Evolutionary conservation across 352 stramenopile genomes (phyloP).

Genomic region (Blastocystis sp.): DNA sequence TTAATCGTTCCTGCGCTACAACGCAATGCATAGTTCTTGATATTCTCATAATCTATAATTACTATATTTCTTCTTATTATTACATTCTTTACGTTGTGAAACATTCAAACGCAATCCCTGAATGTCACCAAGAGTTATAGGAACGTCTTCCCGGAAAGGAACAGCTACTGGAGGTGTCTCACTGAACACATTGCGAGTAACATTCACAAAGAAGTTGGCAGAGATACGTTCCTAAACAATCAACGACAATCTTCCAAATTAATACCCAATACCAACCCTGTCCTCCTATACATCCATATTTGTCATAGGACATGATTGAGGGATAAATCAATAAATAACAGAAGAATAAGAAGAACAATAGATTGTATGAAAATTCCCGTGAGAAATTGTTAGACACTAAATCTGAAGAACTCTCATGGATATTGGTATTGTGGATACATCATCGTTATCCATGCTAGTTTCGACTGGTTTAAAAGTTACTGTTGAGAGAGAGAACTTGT

Average conservation of each 20-base stretch:
- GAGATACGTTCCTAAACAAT: conserved; percentile 51
- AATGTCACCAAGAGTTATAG: conserved; percentile 45
- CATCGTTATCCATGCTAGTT: no score
- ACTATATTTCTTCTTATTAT: background rate
- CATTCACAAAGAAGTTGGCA: conserved; percentile 60
- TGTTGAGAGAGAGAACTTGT: no score
- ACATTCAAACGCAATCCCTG: conserved; percentile 14
- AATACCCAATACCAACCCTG: conserved; percentile 57
- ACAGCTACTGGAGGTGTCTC: conserved; percentile 37
- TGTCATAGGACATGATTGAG: conserved; percentile 22
- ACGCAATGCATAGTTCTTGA: conserved; percentile 36
- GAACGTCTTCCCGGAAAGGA: conserved; percentile 36
- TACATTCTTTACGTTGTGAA: conserved; percentile 58
- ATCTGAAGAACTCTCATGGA: no score
- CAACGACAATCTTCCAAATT: background rate
- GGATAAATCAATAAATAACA: background rate
- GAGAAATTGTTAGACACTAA: no score
- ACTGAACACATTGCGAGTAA: conserved; percentile 53
- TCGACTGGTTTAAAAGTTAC: no score
- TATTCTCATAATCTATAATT: conserved; percentile 56
- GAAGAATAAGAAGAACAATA: background rate
- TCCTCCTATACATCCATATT: conserved; percentile 53
- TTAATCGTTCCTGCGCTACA: conserved; percentile 44
- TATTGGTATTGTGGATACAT: no score
- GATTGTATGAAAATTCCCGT: no score